Base-by-base conservation (phyloP, 108 stramenopile species). In the Fragilariopsis cylindrus region DNA sequence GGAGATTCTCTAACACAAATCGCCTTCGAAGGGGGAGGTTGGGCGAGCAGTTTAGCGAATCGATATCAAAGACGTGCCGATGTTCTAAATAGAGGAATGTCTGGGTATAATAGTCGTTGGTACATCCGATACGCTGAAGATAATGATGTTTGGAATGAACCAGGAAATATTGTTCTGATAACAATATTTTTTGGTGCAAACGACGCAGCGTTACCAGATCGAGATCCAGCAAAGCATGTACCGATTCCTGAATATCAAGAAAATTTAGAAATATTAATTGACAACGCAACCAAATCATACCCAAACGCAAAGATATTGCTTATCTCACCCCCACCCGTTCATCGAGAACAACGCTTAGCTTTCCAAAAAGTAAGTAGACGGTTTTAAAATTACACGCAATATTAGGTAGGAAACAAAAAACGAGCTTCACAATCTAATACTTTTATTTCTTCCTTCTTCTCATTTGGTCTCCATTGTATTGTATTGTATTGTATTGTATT, bases 1-100 rank as follows among this genome's bases (percentile, higher is more conserved):
- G 93, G 93, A 52, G 93, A 95, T 80, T 90, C 89, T 70, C 75
- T 95, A 67, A 95, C 93, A 0, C 89, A 95, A 49, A 78, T 74
- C 9, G 69, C 75, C n/a, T 64, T 76, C 8, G 78, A 83, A 69
- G 93, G 93, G 44, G 78, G 82, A 69, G 93, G 93, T 43, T 95
- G 93, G 93, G 90, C 69, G n/a, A 74, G 81, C 7, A 76, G 80
- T 47, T 63, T 95, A 57, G 89, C 93, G 12, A 74, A 90, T 77
- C 77, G 70, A 18, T 95, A 89, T 70, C 88, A 89, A 60, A 81
- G 93, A 30, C 82, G 91, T 12, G 77, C 85, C 58, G 93, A 95
- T 76, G 87, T 95, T 16, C 7, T 92, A 30, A 95, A 92, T 76
- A 85, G 93, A 6, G 93, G 93, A n/a, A 85, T 82, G 77, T 79